Conservation (phyloP, 139 green algal genomes). For the Chlorokybus atmophyticus region DNA sequence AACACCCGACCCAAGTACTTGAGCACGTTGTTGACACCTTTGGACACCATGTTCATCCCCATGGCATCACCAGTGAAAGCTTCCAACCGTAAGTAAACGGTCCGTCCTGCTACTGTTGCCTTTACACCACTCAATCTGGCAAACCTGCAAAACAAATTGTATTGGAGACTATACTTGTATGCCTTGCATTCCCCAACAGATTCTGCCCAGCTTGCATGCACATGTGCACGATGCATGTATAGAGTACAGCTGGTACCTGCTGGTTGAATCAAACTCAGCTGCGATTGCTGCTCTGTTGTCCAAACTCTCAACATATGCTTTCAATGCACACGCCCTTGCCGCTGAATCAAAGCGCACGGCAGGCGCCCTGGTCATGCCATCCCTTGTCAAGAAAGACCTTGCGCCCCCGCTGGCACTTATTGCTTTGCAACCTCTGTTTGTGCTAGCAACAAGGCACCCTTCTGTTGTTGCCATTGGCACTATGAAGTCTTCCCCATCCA, state of each 20-base stretch:
- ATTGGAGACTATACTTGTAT: background rate
- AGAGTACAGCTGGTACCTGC: background rate
- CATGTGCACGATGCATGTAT: background rate
- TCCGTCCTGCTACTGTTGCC: background rate
- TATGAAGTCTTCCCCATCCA: background rate
- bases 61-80: constrained; percentile 1
- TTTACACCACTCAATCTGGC: background rate
- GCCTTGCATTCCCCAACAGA: background rate
- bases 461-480: background rate
- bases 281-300: background rate
- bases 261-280: background rate
- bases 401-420: background rate
- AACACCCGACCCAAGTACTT: background rate
- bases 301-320: background rate
- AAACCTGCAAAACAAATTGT: background rate
- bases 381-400: background rate
- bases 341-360: background rate
- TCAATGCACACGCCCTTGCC: background rate
- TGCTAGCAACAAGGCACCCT: background rate
- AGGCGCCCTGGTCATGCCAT: background rate
- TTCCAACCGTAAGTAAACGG: background rate
- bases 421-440: background rate
- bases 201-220: background rate
- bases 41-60: constrained; percentile 9
- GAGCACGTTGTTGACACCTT: background rate